These are phyloP conservation scores for Eragrostis tef DNA, from an alignment of 202 grass and related monocot genomes.

Conservation along the genomic window DNA sequence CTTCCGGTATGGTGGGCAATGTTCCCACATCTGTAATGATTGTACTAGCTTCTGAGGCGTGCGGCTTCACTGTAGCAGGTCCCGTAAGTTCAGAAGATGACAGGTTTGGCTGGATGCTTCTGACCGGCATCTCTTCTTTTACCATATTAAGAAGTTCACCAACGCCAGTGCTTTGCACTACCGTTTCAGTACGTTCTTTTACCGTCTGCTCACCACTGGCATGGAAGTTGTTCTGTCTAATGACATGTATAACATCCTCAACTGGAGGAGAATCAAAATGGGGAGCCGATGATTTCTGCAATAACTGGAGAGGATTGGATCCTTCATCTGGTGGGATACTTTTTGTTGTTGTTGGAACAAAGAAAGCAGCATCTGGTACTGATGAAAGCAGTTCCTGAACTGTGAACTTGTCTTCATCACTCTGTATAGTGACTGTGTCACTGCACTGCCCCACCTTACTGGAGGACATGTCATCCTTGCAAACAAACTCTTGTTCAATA, in stretches of 20 bases:
- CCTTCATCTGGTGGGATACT: conserved; percentile 39
- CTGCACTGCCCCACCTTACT: conserved; percentile 44
- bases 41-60: no score
- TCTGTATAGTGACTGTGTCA: conserved; percentile 39
- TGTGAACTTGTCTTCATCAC: conserved; percentile 80
- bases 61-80: no score
- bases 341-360: conserved; percentile 54
- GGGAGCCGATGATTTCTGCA: conserved; percentile 53
- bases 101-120: conserved; percentile 53
- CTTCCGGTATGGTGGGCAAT: conserved; percentile 43
- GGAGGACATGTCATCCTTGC: conserved; percentile 61
- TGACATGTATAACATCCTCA: conserved; percentile 85
- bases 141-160: conserved; percentile 41
- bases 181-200: conserved; percentile 50
- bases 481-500: conserved; percentile 59
- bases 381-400: conserved; percentile 86
- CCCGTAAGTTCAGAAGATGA: conserved; percentile 43
- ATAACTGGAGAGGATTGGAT: conserved; percentile 43
- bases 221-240: conserved; percentile 71
- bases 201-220: conserved; percentile 55
- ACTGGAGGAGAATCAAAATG: conserved; percentile 61
- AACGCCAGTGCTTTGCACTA: conserved; percentile 42
- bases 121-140: conserved; percentile 59
- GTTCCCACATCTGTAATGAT: conserved; percentile 58
- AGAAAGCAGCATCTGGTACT: conserved; percentile 57